These are phyloP conservation scores for Cyanidioschyzon merolae DNA, from an alignment of 23 red algal species.

Conservation along the genomic window DNA sequence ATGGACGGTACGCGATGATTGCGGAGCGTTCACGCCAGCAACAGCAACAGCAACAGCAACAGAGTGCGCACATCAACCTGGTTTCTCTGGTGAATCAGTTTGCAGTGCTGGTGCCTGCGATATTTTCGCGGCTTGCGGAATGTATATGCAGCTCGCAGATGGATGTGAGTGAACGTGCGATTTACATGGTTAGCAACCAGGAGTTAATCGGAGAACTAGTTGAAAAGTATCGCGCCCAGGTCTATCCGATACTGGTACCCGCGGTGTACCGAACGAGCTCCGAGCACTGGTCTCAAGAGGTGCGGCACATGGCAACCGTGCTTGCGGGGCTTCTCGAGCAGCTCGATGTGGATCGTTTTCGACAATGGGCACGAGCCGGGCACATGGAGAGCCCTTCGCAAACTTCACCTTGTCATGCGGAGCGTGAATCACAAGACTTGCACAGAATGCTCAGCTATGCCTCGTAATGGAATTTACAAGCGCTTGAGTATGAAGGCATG, in stretches of 20 bases:
- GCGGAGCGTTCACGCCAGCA: not conserved
- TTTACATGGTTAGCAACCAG: slow-evolving; percentile 16
- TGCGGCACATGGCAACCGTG: slow-evolving; percentile 4
- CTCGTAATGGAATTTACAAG: no score
- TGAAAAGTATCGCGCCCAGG: not conserved
- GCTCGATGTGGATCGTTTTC: not conserved
- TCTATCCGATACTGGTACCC: slow-evolving; percentile 10
- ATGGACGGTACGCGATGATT: no score
- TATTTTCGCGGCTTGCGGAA: not conserved
- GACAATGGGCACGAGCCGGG: no score
- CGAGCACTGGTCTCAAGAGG: slow-evolving; percentile 2
- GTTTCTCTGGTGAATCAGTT: not conserved
- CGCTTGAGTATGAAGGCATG: no score
- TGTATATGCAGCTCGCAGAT: not conserved
- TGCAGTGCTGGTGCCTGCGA: not conserved
- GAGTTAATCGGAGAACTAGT: slow-evolving; percentile 5
- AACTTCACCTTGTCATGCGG: no score
- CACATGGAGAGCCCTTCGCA: no score
- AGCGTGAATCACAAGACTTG: no score
- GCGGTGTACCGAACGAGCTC: not conserved
- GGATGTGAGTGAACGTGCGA: slow-evolving; percentile 15
- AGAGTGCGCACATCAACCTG: not conserved
- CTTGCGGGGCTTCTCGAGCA: not conserved
- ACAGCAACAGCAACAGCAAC: not conserved
- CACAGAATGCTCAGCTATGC: no score